These are phyloP conservation scores for Blastobotrys ciferrii DNA, from an alignment of 1,139 yeast species.

Conservation along the genomic window DNA sequence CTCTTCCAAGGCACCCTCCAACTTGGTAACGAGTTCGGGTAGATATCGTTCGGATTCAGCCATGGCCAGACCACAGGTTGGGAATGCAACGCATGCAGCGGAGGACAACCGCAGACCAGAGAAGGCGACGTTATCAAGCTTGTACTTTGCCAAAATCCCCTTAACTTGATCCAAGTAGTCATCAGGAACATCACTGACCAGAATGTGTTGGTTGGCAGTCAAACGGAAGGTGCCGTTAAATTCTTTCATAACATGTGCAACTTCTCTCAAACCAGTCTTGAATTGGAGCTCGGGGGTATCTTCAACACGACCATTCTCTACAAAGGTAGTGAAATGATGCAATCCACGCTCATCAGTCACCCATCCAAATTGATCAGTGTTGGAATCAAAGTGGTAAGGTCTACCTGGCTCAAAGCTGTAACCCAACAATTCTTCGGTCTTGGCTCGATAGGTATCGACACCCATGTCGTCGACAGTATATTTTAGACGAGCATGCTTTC, in stretches of 20 bases:
- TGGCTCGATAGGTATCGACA: slow-evolving; percentile 71
- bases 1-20: slow-evolving; percentile 84
- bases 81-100: slow-evolving; percentile 97
- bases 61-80: slow-evolving; percentile 98
- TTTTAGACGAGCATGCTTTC: slow-evolving; percentile 97
- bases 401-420: slow-evolving; percentile 67
- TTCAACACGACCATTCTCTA: slow-evolving; percentile 96
- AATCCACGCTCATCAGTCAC: slow-evolving; percentile 79
- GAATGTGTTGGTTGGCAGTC: slow-evolving; percentile 93
- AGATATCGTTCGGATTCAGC: slow-evolving; percentile 96
- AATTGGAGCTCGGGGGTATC: slow-evolving; percentile 89
- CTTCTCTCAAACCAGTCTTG: slow-evolving; percentile 77
- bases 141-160: slow-evolving; percentile 63
- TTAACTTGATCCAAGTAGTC: slow-evolving; percentile 64
- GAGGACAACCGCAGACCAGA: slow-evolving; percentile 86
- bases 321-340: slow-evolving; percentile 89
- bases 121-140: slow-evolving; percentile 79
- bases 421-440: slow-evolving; percentile 84
- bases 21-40: slow-evolving; percentile 75
- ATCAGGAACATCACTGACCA: slow-evolving; percentile 71
- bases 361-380: slow-evolving; percentile 95
- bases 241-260: slow-evolving; percentile 64
- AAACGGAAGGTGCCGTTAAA: slow-evolving; percentile 78
- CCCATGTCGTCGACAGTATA: slow-evolving; percentile 93
- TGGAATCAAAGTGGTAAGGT: slow-evolving; percentile 76